These are phyloP conservation scores for Aspergillus sp. DNA, from an alignment of 2,329 filamentous ascomycete species.

Conservation along the genomic window DNA sequence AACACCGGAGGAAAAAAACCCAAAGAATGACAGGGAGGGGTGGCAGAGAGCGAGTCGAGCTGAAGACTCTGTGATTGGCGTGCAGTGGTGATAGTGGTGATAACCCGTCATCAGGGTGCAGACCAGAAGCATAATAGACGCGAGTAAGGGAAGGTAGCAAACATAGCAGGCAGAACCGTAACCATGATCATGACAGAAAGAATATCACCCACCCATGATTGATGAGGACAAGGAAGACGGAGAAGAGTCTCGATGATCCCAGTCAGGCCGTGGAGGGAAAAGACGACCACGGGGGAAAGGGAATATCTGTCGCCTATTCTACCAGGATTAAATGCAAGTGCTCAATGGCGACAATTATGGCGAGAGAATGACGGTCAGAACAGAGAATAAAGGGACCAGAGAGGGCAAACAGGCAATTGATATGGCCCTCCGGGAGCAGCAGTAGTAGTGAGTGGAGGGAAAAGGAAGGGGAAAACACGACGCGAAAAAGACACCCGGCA, in stretches of 20 bases:
- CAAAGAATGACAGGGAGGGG: constrained; percentile 1
- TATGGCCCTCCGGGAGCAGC: background rate
- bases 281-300: too few relatives aligned
- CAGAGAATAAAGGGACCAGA: too few relatives aligned
- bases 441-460: background rate
- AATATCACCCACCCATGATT: constrained; percentile 14
- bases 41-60: background rate
- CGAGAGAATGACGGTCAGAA: too few relatives aligned
- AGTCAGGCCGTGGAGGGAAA: too few relatives aligned
- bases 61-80: background rate
- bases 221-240: background rate
- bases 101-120: background rate
- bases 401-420: too few relatives aligned
- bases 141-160: constrained; percentile 1
- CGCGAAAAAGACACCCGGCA: background rate
- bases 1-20: constrained; percentile 2
- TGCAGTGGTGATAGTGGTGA: constrained; percentile 1
- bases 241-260: background rate
- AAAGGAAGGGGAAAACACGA: background rate
- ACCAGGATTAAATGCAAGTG: too few relatives aligned
- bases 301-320: too few relatives aligned
- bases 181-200: too few relatives aligned
- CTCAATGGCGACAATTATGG: too few relatives aligned
- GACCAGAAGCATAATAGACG: constrained; percentile 1
- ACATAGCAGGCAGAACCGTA: too few relatives aligned